A percentile compares a stretch with the other conserved stretches of the same genome.
These are phyloP conservation scores for Lavandula angustifolia DNA, from an alignment of 257 asterid genomes.

Conservation along the genomic window DNA sequence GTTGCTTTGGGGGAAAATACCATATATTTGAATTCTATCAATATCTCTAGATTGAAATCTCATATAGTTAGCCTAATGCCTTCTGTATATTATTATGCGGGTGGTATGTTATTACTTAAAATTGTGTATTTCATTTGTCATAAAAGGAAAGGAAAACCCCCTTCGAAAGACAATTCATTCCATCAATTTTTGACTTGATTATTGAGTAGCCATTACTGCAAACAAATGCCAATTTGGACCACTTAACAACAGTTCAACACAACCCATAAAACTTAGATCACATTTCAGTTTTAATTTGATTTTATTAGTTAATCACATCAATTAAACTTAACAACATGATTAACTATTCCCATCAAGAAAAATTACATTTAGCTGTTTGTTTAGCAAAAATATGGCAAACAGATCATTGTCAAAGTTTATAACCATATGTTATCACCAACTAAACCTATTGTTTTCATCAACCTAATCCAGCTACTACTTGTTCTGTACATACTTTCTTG, in stretches of 20 bases:
- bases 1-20: too few species aligned
- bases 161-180: too few species aligned
- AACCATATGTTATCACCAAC: slow-evolving; percentile 40
- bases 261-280: background rate
- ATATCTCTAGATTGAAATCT: too few species aligned
- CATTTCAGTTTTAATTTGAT: background rate
- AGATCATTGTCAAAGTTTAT: slow-evolving; percentile 36
- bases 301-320: background rate
- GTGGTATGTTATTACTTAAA: too few species aligned
- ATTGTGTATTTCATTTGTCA: too few species aligned
- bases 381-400: slow-evolving; percentile 37
- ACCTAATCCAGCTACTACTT: slow-evolving; percentile 67
- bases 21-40: too few species aligned
- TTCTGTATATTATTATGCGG: too few species aligned
- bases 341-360: slow-evolving; percentile 13
- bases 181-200: slow-evolving; percentile 34
- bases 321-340: background rate
- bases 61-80: too few species aligned
- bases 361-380: slow-evolving; percentile 13
- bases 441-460: slow-evolving; percentile 55
- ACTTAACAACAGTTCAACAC: slow-evolving; percentile 39
- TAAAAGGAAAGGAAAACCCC: too few species aligned
- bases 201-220: slow-evolving; percentile 44
- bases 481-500: background rate
- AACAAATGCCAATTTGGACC: slow-evolving; percentile 35